These are phyloP conservation scores for Primulina eburnea DNA, from an alignment of 257 asterid species.

Conservation along the genomic window DNA sequence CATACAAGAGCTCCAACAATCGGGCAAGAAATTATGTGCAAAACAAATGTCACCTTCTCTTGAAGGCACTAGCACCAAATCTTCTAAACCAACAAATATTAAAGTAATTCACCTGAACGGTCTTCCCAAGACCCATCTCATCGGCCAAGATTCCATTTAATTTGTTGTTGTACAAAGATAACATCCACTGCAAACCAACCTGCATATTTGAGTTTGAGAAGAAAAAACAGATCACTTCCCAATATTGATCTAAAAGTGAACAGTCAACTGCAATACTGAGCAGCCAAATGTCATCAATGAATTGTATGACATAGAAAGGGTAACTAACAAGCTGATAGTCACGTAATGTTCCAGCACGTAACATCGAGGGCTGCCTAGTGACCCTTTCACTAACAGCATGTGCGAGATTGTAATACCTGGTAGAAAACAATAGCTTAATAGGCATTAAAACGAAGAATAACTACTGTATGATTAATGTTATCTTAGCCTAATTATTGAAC, in stretches of 20 bases:
- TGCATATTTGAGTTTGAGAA: slow-evolving; percentile 37
- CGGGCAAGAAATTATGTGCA: not conserved
- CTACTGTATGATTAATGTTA: slow-evolving; percentile 10
- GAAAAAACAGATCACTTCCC: slow-evolving; percentile 12
- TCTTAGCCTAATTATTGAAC: slow-evolving; percentile 13
- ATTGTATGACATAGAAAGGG: slow-evolving; percentile 21
- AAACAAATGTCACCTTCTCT: not conserved
- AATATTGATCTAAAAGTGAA: slow-evolving; percentile 18
- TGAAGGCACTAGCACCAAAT: not conserved
- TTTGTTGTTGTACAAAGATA: slow-evolving; percentile 91
- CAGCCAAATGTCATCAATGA: slow-evolving; percentile 22
- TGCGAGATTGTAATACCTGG: slow-evolving; percentile 94
- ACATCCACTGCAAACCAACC: slow-evolving; percentile 99
- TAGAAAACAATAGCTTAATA: not conserved
- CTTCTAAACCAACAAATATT: too few species aligned
- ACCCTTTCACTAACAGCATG: slow-evolving; percentile 98
- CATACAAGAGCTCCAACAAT: not conserved
- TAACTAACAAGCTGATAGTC: slow-evolving; percentile 94
- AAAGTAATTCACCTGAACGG: slow-evolving; percentile 75
- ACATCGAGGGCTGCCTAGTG: slow-evolving; percentile 91
- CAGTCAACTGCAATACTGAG: slow-evolving; percentile 19
- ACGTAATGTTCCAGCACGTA: slow-evolving; percentile 88
- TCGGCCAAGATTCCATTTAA: slow-evolving; percentile 98
- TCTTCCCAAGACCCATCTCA: slow-evolving; percentile 99
- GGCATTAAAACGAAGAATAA: slow-evolving; percentile 17